A percentile compares a stretch with the other conserved stretches of the same genome.
phyloP scores from a whole-genome alignment of 2,329 filamentous ascomycete species.

The Trichoderma aggressivum region DNA sequence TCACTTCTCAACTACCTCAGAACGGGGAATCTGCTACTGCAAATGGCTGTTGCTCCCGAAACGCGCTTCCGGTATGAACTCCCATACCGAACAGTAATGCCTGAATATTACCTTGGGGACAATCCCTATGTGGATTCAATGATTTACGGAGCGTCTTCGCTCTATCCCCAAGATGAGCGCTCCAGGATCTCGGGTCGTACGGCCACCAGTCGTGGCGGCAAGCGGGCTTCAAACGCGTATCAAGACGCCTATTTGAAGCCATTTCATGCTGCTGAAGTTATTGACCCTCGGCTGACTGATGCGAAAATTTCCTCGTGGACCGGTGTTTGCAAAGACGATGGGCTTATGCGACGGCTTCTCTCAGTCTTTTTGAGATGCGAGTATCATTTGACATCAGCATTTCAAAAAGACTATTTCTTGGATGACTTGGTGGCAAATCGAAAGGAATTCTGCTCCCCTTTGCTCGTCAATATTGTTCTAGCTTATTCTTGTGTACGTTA shows the following conservation, averaged over 20 bases:
- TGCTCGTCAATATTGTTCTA: background rate
- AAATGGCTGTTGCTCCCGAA: conserved; percentile 33
- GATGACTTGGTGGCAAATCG: conserved; percentile 18
- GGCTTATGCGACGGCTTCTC: conserved; percentile 20
- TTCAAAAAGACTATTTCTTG: conserved; percentile 23
- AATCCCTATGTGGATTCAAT: conserved; percentile 25
- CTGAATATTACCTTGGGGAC: conserved; percentile 23
- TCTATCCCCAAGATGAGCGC: background rate
- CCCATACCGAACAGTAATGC: conserved; percentile 27
- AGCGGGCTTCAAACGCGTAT: background rate
- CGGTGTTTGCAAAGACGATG: conserved; percentile 17
- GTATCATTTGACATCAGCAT: conserved; percentile 16
- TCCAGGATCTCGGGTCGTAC: background rate
- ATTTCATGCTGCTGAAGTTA: conserved; percentile 21
- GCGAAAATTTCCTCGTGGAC: conserved; percentile 21
- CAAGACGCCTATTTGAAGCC: conserved; percentile 28
- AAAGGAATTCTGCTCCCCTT: background rate
- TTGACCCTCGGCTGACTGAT: conserved; percentile 30
- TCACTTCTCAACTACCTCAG: conserved; percentile 31
- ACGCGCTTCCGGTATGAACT: conserved; percentile 35
- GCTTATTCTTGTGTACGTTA: background rate
- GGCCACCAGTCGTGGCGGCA: too few relatives aligned
- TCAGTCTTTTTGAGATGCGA: conserved; percentile 21
- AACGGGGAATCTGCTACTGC: conserved; percentile 34
- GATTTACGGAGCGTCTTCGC: conserved; percentile 21